Base-by-base conservation (phyloP, 2,329 filamentous ascomycete genomes). In the Colletotrichum orbiculare region DNA sequence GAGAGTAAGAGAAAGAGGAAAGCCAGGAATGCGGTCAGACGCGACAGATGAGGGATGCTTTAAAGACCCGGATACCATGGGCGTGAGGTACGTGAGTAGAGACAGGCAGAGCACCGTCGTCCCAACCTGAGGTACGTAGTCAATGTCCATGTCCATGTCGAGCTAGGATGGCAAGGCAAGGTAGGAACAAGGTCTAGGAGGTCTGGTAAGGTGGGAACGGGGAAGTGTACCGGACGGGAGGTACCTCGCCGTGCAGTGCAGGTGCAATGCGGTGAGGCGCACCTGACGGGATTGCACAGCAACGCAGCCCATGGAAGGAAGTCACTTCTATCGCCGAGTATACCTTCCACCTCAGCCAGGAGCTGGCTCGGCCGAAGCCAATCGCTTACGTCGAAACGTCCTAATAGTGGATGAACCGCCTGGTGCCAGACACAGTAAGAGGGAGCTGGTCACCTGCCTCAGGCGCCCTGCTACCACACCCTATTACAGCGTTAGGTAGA, bases 1-100 rank as follows among this genome's bases (percentile, higher is more conserved):
- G 37, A 45, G 60, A 61, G 64, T 50, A 42, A 60, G 33, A 55
- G 41, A 12, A 37, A 43, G 38, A 15, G 33, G 6, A 42, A 11
- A 38, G 15, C 52, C 56, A 34, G 34, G 17, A 35, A 25, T 39
- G 54, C 17, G 63, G 59, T 64, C 54, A 34, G 59, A 57, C 49
- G 58, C 53, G 47, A 56, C 33, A 66, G 50, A 60, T 10, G 60
- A 50, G 45, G 55, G 53, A 61, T 49, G 43, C 54, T 64, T 66
- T 66, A 66, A 64, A 54, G 42, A 34, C 46, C 38, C 55, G 46
- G 35, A 60, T 57, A 41, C 46, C 35, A 58, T 53, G 60, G 61
- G 61, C 43, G 54, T 53, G 47, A 62, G 63, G 59, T 48, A 63
- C 25, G 25, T 25, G 25, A 25, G 25, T 5, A 25, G 25, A 25